Evolutionary conservation across 148 eudicot genomes (phyloP).

Genomic region (Beta vulgaris): DNA sequence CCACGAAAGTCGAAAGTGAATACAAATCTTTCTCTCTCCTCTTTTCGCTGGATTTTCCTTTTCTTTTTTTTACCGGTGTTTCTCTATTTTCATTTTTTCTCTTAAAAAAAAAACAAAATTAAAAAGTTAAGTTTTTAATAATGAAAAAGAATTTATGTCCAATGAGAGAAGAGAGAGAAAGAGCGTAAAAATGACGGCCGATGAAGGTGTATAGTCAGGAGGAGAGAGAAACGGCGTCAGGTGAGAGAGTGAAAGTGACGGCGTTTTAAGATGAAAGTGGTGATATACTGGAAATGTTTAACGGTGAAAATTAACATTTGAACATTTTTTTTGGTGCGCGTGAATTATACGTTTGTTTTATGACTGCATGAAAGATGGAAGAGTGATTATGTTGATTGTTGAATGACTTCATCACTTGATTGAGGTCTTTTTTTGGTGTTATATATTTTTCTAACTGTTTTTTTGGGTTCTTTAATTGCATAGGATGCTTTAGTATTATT

Average conservation of each 20-base stretch:
- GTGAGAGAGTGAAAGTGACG: not conserved
- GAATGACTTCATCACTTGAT: too few relatives aligned
- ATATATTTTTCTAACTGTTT: too few relatives aligned
- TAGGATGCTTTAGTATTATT: too few relatives aligned
- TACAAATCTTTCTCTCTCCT: slow-evolving; percentile 7
- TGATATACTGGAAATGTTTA: not conserved
- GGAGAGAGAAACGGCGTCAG: slow-evolving; percentile 1
- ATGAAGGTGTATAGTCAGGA: not conserved
- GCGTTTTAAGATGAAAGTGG: not conserved
- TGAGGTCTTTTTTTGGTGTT: too few relatives aligned
- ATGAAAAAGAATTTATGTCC: slow-evolving; percentile 5
- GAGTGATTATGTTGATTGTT: too few relatives aligned
- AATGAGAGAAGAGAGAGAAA: not conserved
- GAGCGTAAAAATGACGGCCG: not conserved
- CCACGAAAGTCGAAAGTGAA: slow-evolving; percentile 10
- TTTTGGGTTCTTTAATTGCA: too few relatives aligned
- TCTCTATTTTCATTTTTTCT: not conserved
- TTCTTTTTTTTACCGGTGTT: not conserved
- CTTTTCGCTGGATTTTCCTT: not conserved
- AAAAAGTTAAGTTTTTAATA: not conserved
- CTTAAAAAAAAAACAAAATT: too few relatives aligned
- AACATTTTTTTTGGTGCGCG: too few relatives aligned
- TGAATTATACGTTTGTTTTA: too few relatives aligned
- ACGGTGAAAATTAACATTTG: too few relatives aligned
- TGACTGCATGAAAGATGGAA: too few relatives aligned